Evolutionary conservation across 495 filamentous ascomycete species (phyloP).

Genomic region (Hyaloscypha bicolor): DNA sequence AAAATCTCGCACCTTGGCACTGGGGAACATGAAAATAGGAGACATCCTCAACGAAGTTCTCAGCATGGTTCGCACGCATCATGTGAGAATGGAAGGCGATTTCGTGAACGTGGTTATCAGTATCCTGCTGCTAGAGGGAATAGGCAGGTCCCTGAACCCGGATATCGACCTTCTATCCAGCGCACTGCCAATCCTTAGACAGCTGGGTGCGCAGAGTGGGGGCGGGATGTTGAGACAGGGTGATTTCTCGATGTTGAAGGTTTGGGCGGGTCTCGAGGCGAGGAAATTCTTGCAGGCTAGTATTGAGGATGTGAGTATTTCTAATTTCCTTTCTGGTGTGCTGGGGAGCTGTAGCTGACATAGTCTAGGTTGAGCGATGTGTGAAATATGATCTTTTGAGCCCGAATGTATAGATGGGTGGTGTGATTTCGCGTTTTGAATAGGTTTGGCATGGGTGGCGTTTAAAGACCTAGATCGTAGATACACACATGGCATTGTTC

Average conservation of each 20-base stretch:
- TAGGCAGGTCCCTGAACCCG: slow-evolving; percentile 85
- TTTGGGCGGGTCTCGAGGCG: slow-evolving; percentile 92
- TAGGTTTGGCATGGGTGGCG: slow-evolving; percentile 6
- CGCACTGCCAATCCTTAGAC: slow-evolving; percentile 86
- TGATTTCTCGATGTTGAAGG: slow-evolving; percentile 91
- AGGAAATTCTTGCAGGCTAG: slow-evolving; percentile 85
- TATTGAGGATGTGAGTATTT: slow-evolving; percentile 73
- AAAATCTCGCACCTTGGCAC: slow-evolving; percentile 84
- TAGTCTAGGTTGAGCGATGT: slow-evolving; percentile 64
- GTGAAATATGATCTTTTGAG: slow-evolving; percentile 83
- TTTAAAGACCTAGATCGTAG: slow-evolving; percentile 1
- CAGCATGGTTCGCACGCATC: slow-evolving; percentile 88
- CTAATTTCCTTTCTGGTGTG: background rate
- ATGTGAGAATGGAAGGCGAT: slow-evolving; percentile 94
- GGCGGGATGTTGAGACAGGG: slow-evolving; percentile 65
- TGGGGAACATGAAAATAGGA: slow-evolving; percentile 95
- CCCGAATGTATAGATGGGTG: slow-evolving; percentile 66
- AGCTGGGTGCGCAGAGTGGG: slow-evolving; percentile 80
- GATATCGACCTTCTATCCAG: slow-evolving; percentile 83
- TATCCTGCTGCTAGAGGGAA: slow-evolving; percentile 91
- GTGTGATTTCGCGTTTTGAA: background rate
- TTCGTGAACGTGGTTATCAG: slow-evolving; percentile 98
- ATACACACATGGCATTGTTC: background rate
- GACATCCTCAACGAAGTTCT: slow-evolving; percentile 91
- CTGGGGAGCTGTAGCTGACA: background rate